These are phyloP conservation scores for Aspergillus sergii DNA, from an alignment of 2,329 filamentous ascomycete genomes.

Conservation along the genomic window DNA sequence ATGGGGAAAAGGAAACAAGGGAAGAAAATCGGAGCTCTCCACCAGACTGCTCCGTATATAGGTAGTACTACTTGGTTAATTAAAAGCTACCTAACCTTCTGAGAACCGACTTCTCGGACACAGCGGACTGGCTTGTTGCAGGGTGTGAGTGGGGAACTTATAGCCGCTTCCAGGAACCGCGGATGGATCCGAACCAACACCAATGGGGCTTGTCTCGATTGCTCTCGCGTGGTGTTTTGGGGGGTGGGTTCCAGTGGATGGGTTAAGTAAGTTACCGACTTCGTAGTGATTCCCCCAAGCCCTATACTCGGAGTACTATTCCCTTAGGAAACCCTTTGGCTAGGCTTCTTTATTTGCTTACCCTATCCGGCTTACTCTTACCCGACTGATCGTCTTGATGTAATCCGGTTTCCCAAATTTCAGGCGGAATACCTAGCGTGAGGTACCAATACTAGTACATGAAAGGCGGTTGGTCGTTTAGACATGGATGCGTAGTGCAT, in stretches of 20 bases:
- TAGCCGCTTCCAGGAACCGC: slow-evolving; percentile 33
- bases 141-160: slow-evolving; percentile 30
- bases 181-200: slow-evolving; percentile 34
- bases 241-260: slow-evolving; percentile 1
- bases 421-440: not conserved
- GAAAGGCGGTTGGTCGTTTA: not conserved
- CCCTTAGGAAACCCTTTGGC: slow-evolving; percentile 1
- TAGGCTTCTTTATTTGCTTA: slow-evolving; percentile 6
- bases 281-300: slow-evolving; percentile 11
- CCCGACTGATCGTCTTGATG: not conserved
- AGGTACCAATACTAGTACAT: not conserved
- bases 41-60: slow-evolving; percentile 14
- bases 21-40: slow-evolving; percentile 22
- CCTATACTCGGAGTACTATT: slow-evolving; percentile 1
- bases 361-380: slow-evolving; percentile 7
- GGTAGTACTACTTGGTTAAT: slow-evolving; percentile 12
- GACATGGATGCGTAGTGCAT: slow-evolving; percentile 1
- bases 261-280: not conserved
- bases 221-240: slow-evolving; percentile 23
- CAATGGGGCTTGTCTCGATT: slow-evolving; percentile 23
- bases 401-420: slow-evolving; percentile 3
- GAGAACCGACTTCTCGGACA: slow-evolving; percentile 35
- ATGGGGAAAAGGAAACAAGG: slow-evolving; percentile 12
- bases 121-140: slow-evolving; percentile 26
- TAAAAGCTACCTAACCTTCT: slow-evolving; percentile 21